Evolutionary conservation across 176 grass and related monocot species (phyloP).

Genomic region (Aegilops bicornis): DNA sequence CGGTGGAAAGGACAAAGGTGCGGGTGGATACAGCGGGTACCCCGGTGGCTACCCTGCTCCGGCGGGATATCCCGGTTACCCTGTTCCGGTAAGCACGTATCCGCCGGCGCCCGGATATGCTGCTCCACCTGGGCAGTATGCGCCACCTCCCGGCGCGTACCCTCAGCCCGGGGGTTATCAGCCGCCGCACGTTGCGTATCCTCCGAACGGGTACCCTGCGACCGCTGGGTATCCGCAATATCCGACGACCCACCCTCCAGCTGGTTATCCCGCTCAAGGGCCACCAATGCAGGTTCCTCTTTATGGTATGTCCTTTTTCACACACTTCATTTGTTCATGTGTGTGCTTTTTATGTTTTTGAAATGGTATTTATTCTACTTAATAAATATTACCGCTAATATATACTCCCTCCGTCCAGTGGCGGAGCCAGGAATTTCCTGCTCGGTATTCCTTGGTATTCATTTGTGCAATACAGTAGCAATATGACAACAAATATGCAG

Average conservation of each 20-base stretch:
- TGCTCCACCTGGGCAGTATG: slow-evolving; percentile 20
- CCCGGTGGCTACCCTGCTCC: slow-evolving; percentile 33
- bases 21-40: slow-evolving; percentile 37
- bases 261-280: slow-evolving; percentile 43
- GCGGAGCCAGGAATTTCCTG: too few relatives aligned
- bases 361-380: not conserved
- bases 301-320: slow-evolving; percentile 5
- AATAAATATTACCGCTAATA: too few relatives aligned
- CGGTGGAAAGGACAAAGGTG: slow-evolving; percentile 53
- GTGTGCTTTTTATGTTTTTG: not conserved
- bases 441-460: too few relatives aligned
- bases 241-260: not conserved
- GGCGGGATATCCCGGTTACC: slow-evolving; percentile 33
- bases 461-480: too few relatives aligned
- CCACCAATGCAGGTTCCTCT: slow-evolving; percentile 10
- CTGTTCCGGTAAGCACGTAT: slow-evolving; percentile 16
- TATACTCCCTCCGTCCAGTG: too few relatives aligned
- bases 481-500: too few relatives aligned
- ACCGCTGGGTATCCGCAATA: slow-evolving; percentile 17
- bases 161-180: slow-evolving; percentile 52
- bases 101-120: slow-evolving; percentile 44
- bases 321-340: too few relatives aligned
- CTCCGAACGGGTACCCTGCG: slow-evolving; percentile 26
- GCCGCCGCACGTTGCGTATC: slow-evolving; percentile 24
- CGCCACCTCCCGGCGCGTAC: slow-evolving; percentile 25